Evolutionary conservation across 148 eudicot species (phyloP), one percentile per base, ranked within the genome.

Genomic region (Cornus controversa): DNA sequence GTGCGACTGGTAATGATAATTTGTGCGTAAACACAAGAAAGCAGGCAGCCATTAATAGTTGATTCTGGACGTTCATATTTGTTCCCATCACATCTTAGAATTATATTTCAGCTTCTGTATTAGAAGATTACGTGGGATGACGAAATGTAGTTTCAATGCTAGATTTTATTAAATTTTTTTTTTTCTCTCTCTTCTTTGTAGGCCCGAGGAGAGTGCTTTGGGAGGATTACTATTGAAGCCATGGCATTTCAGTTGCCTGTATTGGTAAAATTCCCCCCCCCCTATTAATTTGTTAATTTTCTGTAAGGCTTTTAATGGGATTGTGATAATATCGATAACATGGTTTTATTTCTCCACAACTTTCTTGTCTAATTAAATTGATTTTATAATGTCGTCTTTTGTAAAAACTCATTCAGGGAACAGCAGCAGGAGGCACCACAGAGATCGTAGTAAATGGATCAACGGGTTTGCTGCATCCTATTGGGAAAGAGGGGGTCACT

Each of bases 181-280:
- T 20, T 8, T 16, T 63, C 73, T 73, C 10, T 37, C 31, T 63
- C 66, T 66, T 45, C 23, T 50, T 23, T 86, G 77, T 74, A 96
- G 98, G 94, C 89, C 5, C 90, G 98, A 57, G 98, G 99, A 74
- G 99, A 96, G 73, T 96, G 99, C 83, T 96, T 96, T 85, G 97
- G 99, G 70, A 90, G 99, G 86, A 96, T 96, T 66, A 96, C 98
- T 65, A 96, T 96, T 70, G 99, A 96, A 90, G 99, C 99, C 37
- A 96, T 96, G 99, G 99, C 95, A 47, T 96, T 96, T 82, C 95
- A 92, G 88, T 85, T 96, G 40, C 99, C 99, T 70, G 97, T 93
- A 47, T 77, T 96, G 91, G 99, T 96, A 84, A 88, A 69, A 23
- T 22, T 80, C 54, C 25, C 8, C 23, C 24, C 3, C 5, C n/a